These are phyloP conservation scores for Neofusicoccum parvum DNA, from an alignment of 2,329 filamentous ascomycete species.

Conservation along the genomic window DNA sequence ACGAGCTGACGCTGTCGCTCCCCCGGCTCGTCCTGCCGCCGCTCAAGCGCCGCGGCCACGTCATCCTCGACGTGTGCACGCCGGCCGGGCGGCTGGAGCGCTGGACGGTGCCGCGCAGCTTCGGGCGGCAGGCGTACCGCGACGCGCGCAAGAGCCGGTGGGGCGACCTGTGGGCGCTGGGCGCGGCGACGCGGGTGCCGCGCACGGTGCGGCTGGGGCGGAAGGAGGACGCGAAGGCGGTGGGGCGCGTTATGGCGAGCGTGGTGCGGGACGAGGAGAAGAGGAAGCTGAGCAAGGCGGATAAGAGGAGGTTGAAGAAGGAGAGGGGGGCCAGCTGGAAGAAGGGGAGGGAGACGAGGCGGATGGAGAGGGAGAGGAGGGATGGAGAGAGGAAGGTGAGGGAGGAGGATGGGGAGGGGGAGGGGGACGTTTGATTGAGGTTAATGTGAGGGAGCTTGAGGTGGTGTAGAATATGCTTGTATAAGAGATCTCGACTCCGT, in stretches of 20 bases:
- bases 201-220: conserved; percentile 64
- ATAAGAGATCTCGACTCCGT: too few species aligned
- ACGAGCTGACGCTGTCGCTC: conserved; percentile 62
- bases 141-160: conserved; percentile 88
- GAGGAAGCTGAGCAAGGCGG: conserved; percentile 33
- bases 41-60: conserved; percentile 84
- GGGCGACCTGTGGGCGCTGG: conserved; percentile 95
- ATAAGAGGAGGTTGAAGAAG: conserved; percentile 42
- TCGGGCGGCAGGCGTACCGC: conserved; percentile 79
- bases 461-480: too few species aligned
- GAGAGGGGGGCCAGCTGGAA: conserved; percentile 42
- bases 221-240: conserved; percentile 38
- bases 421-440: background rate
- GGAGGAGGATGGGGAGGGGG: background rate
- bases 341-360: conserved; percentile 41
- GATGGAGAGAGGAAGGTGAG: background rate
- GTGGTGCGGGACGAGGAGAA: conserved; percentile 27
- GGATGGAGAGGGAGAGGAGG: conserved; percentile 11
- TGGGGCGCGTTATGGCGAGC: conserved; percentile 31
- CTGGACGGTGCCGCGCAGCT: conserved; percentile 87
- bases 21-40: conserved; percentile 79
- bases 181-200: conserved; percentile 78
- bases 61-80: conserved; percentile 89
- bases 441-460: too few species aligned
- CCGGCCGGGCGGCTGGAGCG: conserved; percentile 82